A percentile compares a stretch with the other conserved stretches of the same genome.
Conservation (phyloP, 148 eudicot genomes). For the Rhododendron ferrugineum region DNA sequence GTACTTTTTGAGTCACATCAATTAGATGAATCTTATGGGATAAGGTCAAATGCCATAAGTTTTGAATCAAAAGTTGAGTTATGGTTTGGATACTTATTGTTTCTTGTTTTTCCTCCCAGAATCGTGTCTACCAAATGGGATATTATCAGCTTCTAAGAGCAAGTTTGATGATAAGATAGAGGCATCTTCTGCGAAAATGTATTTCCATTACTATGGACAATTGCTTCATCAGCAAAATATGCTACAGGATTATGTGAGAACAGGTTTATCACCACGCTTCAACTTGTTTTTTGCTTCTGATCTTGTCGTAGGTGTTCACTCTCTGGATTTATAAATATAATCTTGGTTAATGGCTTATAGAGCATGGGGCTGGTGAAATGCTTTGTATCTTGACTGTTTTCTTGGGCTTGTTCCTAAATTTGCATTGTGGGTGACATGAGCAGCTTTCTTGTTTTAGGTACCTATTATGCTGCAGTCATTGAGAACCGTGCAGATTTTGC, state of each 20-base stretch:
- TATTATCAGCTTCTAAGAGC: constrained; percentile 45
- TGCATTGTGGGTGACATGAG: constrained; percentile 4
- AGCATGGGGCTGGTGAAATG: constrained; percentile 1
- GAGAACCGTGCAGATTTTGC: constrained; percentile 85
- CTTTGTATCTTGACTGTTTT: neutral
- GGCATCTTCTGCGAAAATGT: constrained; percentile 91
- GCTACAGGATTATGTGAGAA: constrained; percentile 98
- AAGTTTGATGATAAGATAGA: constrained; percentile 93
- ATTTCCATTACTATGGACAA: constrained; percentile 94
- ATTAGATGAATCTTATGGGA: neutral
- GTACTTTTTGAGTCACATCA: neutral
- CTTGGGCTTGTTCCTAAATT: neutral
- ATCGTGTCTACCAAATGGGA: constrained; percentile 53
- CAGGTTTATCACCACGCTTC: constrained; percentile 50
- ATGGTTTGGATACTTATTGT: constrained; percentile 12
- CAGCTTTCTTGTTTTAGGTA: constrained; percentile 48
- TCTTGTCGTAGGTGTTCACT: constrained; percentile 1
- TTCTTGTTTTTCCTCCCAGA: constrained; percentile 35
- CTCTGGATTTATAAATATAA: neutral
- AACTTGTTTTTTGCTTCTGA: constrained; percentile 1
- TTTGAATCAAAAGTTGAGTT: neutral
- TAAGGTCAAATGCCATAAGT: neutral
- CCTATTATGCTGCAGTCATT: constrained; percentile 89
- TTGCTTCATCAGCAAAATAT: constrained; percentile 96
- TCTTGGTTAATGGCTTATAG: neutral